Percentiles rank a stretch among this genome's conserved stretches.
phyloP scores from a whole-genome alignment of 768 basidiomycete species.

The Stropharia rugosoannulata region DNA sequence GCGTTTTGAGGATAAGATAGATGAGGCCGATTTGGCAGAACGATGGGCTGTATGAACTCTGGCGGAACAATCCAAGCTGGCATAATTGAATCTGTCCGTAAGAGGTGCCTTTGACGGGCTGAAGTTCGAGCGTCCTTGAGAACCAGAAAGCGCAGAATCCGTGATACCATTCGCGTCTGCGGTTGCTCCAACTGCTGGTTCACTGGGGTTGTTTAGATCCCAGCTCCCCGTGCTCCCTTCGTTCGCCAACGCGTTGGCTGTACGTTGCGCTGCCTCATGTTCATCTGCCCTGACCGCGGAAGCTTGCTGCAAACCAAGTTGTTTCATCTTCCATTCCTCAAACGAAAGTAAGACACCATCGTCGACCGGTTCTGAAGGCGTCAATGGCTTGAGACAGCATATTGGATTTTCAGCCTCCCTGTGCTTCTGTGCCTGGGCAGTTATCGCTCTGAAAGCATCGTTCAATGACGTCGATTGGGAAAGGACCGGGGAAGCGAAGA shows the following conservation, averaged over 20 bases:
- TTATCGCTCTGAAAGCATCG: constrained; percentile 63
- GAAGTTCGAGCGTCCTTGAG: constrained; percentile 32
- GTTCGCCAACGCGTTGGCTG: constrained; percentile 1
- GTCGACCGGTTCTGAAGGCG: constrained; percentile 47
- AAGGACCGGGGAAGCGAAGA: constrained; percentile 34
- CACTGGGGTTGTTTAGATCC: constrained; percentile 4
- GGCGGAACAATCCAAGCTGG: constrained; percentile 89
- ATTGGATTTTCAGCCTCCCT: constrained; percentile 56
- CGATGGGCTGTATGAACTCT: constrained; percentile 85
- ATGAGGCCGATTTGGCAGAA: constrained; percentile 76
- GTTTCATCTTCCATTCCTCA: constrained; percentile 85
- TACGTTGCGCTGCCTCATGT: constrained; percentile 22
- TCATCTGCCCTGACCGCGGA: constrained; percentile 25
- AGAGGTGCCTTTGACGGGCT: constrained; percentile 74
- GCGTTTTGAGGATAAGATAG: constrained; percentile 85
- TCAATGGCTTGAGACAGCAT: constrained; percentile 65
- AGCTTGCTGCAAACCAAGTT: constrained; percentile 39
- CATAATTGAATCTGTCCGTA: constrained; percentile 93
- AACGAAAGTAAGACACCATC: constrained; percentile 76
- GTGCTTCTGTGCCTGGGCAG: constrained; percentile 34
- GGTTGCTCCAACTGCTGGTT: constrained; percentile 1
- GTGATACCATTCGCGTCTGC: constrained; percentile 2
- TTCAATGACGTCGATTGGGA: constrained; percentile 38
- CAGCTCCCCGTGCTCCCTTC: not conserved
- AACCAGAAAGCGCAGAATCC: constrained; percentile 12